Evolutionary conservation across 805 yeast species (phyloP).

Genomic region (Spencermartinsiella europaea): DNA sequence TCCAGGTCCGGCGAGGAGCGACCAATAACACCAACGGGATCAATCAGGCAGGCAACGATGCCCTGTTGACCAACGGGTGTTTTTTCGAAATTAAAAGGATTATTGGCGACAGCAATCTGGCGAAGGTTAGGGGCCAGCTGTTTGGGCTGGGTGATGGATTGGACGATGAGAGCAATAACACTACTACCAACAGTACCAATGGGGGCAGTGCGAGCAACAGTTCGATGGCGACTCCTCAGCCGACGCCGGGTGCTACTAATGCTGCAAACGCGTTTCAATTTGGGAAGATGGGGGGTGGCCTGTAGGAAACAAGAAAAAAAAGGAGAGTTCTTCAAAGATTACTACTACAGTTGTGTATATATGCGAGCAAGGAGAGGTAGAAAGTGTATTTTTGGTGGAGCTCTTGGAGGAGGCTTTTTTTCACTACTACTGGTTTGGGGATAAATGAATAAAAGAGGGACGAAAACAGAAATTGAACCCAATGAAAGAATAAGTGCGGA

Average conservation of each 20-base stretch:
- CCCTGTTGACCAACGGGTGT: slow-evolving; percentile 38
- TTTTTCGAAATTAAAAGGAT: slow-evolving; percentile 39
- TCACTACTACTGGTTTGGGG: too few relatives aligned
- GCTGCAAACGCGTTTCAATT: slow-evolving; percentile 27
- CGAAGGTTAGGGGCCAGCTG: slow-evolving; percentile 29
- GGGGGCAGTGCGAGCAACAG: slow-evolving; percentile 6
- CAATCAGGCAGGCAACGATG: slow-evolving; percentile 42
- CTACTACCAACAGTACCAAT: not conserved
- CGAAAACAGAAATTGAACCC: too few relatives aligned
- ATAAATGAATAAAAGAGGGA: too few relatives aligned
- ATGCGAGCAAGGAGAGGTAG: too few relatives aligned
- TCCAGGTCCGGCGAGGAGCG: slow-evolving; percentile 28
- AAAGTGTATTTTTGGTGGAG: too few relatives aligned
- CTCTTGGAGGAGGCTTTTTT: too few relatives aligned
- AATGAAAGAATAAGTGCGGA: too few relatives aligned
- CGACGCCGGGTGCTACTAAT: slow-evolving; percentile 9
- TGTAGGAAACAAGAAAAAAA: not conserved
- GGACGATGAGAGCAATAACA: slow-evolving; percentile 7
- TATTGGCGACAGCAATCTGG: slow-evolving; percentile 29
- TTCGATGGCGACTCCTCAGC: slow-evolving; percentile 7
- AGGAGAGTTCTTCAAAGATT: too few relatives aligned
- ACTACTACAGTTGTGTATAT: too few relatives aligned
- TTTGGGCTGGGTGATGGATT: slow-evolving; percentile 35
- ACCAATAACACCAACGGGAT: slow-evolving; percentile 27
- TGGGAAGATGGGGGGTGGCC: slow-evolving; percentile 28